These are phyloP conservation scores for Blastobotrys niveus DNA, from an alignment of 1,139 yeast genomes.

Conservation along the genomic window DNA sequence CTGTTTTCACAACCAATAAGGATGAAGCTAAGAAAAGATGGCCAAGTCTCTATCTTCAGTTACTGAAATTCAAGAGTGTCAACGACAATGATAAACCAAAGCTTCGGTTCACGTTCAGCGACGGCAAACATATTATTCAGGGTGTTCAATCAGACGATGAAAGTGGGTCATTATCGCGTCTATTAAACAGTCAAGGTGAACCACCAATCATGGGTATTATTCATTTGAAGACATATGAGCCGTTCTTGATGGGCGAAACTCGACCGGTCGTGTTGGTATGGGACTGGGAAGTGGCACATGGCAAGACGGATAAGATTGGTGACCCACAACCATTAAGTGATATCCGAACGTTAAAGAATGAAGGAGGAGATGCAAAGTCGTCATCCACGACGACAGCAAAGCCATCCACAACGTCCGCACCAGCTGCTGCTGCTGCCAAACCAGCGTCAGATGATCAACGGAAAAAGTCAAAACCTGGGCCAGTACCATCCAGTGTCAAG, in stretches of 20 bases:
- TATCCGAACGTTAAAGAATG: neutral
- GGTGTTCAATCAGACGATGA: conserved; percentile 16
- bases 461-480: neutral
- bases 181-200: neutral
- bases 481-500: conserved; percentile 1
- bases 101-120: conserved; percentile 20
- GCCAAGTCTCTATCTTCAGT: conserved; percentile 14
- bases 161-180: neutral
- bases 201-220: conserved; percentile 8
- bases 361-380: neutral
- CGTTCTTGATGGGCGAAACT: conserved; percentile 15
- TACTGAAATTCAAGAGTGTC: conserved; percentile 15
- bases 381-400: conserved; percentile 4
- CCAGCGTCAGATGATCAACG: neutral
- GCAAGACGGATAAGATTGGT: conserved; percentile 10
- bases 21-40: conserved; percentile 9
- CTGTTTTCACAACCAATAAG: conserved; percentile 1
- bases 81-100: conserved; percentile 17
- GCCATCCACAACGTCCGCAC: conserved; percentile 6
- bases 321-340: conserved; percentile 12
- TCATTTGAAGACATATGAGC: conserved; percentile 16
- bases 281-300: conserved; percentile 11
- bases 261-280: conserved; percentile 15
- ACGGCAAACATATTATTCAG: conserved; percentile 19
- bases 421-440: neutral